Evolutionary conservation across 345 rosid genomes (phyloP).

Genomic region (Salix caprea): DNA sequence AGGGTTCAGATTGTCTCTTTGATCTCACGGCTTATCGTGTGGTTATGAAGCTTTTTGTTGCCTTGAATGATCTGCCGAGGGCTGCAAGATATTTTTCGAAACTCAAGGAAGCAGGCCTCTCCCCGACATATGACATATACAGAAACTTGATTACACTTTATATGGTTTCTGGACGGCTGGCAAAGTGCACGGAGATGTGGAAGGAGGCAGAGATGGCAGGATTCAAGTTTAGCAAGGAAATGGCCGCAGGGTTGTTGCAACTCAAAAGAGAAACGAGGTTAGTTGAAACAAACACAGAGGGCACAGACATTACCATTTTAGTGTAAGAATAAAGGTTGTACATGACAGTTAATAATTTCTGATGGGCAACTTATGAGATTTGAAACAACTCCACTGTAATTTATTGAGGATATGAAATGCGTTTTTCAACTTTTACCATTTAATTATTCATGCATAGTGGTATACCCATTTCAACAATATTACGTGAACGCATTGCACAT

Average conservation of each 20-base stretch:
- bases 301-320: not conserved
- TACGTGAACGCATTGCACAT: not conserved
- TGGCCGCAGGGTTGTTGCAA: conserved; percentile 30
- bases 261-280: conserved; percentile 34
- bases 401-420: not conserved
- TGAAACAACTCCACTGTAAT: not conserved
- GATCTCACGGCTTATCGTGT: conserved; percentile 90
- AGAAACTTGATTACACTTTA: conserved; percentile 48
- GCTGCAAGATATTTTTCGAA: conserved; percentile 71
- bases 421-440: not conserved
- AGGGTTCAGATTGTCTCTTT: conserved; percentile 56
- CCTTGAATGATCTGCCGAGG: conserved; percentile 66
- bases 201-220: conserved; percentile 82
- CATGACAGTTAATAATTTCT: not conserved
- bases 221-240: conserved; percentile 46
- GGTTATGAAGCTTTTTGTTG: conserved; percentile 64
- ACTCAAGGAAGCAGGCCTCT: conserved; percentile 80
- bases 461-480: not conserved
- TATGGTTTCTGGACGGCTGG: conserved; percentile 51
- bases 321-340: not conserved
- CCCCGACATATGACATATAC: conserved; percentile 67
- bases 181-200: conserved; percentile 60
- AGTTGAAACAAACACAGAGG: not conserved
- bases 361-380: not conserved
- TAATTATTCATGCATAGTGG: not conserved